Evolutionary conservation across 2,329 filamentous ascomycete genomes (phyloP).

Genomic region (Hypoxylon rubiginosum): DNA sequence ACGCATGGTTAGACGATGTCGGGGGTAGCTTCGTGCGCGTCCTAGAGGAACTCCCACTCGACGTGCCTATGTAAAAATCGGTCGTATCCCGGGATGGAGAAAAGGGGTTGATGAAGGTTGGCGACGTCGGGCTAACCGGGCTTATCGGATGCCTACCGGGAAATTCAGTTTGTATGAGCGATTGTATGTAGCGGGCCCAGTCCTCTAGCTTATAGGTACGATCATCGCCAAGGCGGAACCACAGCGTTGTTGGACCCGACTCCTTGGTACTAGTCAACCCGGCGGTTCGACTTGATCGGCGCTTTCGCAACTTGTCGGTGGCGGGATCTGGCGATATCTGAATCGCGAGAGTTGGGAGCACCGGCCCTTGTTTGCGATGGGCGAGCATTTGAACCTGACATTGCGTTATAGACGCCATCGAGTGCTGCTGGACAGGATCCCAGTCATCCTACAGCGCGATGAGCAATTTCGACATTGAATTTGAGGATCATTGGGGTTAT

Average conservation of each 20-base stretch:
- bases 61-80: constrained; percentile 60
- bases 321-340: constrained; percentile 64
- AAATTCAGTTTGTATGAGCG: constrained; percentile 56
- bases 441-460: constrained; percentile 61
- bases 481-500: constrained; percentile 17
- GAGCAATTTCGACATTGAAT: constrained; percentile 27
- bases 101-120: constrained; percentile 68
- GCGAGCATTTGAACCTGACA: constrained; percentile 71
- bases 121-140: constrained; percentile 67
- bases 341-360: constrained; percentile 71
- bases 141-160: constrained; percentile 60
- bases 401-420: constrained; percentile 65
- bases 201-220: constrained; percentile 67
- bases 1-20: constrained; percentile 63
- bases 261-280: constrained; percentile 68
- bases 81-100: constrained; percentile 56
- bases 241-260: constrained; percentile 62
- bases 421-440: constrained; percentile 68
- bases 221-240: constrained; percentile 71
- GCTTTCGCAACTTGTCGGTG: constrained; percentile 72
- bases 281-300: constrained; percentile 73
- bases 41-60: constrained; percentile 58
- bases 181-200: constrained; percentile 69
- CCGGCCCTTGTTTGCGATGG: constrained; percentile 72
- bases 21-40: constrained; percentile 58